These are phyloP conservation scores for Epichloe hybrida DNA, from an alignment of 2,329 filamentous ascomycete species.

Conservation along the genomic window DNA sequence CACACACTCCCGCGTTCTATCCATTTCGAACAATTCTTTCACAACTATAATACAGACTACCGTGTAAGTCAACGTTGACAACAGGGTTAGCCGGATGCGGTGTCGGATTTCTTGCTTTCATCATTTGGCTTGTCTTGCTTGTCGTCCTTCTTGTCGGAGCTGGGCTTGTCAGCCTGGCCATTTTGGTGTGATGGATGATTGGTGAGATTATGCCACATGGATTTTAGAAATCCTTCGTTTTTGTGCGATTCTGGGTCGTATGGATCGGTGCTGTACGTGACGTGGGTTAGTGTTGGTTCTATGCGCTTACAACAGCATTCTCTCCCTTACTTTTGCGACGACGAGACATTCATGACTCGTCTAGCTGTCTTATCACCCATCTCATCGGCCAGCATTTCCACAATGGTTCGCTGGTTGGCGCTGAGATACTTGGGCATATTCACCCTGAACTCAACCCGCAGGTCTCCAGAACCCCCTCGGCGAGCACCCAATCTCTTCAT, in stretches of 20 bases:
- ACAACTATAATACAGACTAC: conserved; percentile 10
- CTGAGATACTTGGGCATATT: conserved; percentile 89
- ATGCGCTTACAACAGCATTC: neutral
- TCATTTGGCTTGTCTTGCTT: conserved; percentile 14
- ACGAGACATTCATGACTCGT: conserved; percentile 70
- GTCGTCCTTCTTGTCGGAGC: conserved; percentile 7
- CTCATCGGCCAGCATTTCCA: conserved; percentile 95
- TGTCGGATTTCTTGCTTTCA: conserved; percentile 22
- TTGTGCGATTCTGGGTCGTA: conserved; percentile 42
- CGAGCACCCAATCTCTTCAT: conserved; percentile 74
- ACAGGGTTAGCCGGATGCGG: conserved; percentile 16
- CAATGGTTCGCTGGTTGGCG: conserved; percentile 78
- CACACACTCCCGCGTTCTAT: conserved; percentile 11
- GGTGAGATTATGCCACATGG: conserved; percentile 85
- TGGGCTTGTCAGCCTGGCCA: conserved; percentile 12
- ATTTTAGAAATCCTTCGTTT: conserved; percentile 83
- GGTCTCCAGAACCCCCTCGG: conserved; percentile 58
- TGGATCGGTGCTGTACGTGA: conserved; percentile 5
- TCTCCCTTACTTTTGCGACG: conserved; percentile 8
- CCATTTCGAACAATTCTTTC: conserved; percentile 4
- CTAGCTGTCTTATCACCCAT: conserved; percentile 87
- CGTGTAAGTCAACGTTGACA: conserved; percentile 11
- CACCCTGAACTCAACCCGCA: conserved; percentile 90
- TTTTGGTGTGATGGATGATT: conserved; percentile 50
- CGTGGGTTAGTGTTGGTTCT: neutral